phyloP scores from a whole-genome alignment of 306 rosid species.

The Albizia julibrissin region DNA sequence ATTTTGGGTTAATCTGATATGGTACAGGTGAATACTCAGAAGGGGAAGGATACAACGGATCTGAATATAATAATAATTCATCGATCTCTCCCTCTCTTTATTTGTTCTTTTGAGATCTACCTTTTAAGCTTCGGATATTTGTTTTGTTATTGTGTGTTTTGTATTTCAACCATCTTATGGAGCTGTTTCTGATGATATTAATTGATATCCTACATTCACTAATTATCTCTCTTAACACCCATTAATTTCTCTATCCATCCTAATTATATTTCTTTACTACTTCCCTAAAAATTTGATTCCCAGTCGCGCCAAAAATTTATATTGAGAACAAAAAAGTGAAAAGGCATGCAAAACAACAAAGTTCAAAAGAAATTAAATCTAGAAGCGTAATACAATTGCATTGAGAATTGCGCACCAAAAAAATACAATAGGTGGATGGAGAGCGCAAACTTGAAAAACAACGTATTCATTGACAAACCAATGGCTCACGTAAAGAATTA shows the following conservation, averaged over 20 bases:
- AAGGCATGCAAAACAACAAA: not conserved
- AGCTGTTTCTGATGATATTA: not conserved
- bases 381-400: not conserved
- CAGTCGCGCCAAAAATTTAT: not conserved
- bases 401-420: not conserved
- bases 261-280: not conserved
- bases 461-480: not conserved
- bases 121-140: not conserved
- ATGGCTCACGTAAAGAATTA: too few relatives aligned
- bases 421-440: not conserved
- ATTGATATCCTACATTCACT: not conserved
- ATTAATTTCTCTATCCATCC: not conserved
- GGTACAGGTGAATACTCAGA: constrained; percentile 63
- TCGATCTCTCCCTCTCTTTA: constrained; percentile 11
- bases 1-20: not conserved
- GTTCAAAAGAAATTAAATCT: not conserved
- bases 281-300: not conserved
- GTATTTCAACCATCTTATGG: not conserved
- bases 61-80: constrained; percentile 48
- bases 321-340: not conserved
- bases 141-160: not conserved
- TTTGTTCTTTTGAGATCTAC: not conserved
- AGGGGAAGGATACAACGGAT: constrained; percentile 67
- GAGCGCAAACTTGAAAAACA: not conserved
- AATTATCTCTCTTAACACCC: not conserved